Base-by-base conservation (phyloP, 352 stramenopile genomes). In the Phytophthora sp. region DNA sequence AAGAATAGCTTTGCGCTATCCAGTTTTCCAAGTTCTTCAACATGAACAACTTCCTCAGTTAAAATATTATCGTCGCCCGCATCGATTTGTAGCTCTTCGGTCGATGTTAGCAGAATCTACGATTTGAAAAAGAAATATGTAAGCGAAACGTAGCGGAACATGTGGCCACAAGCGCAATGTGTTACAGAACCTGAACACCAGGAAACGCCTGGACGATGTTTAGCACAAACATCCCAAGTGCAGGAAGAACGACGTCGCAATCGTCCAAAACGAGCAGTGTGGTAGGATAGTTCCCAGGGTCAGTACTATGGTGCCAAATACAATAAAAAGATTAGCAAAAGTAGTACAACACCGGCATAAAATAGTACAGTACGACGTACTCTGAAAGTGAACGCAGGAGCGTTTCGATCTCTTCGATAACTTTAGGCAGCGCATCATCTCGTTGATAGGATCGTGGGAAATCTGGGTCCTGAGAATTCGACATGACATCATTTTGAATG, bases 241-340 rank as follows among this genome's bases (percentile, higher is more conserved):
- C 63, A 32, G 65, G 44, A 11, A 71, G 46, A 2, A 89, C 54
- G 1, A 70, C 44, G 42, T 92, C 83, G 27, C 83, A 92, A n/a
- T 74, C 81, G 35, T 92, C 83, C 15, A 92, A 57, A 38, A 89
- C 54, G 11, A 90, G 24, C 23, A 90, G 45, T n/a, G 67, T 49
- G 8, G 62, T 62, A 10, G 54, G 57, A 20, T 69, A 63, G 13
- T 69, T 55, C 8, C 37, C 43, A 32, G 46, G 44, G 24, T 65
- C 66, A 37, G 46, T 65, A 28, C 54, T 69, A 53, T 48, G 39
- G n/a, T n/a, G n/a, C n/a, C 0, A 45, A 42, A 59, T 35, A 41
- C 27, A 54, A 18, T 10, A 44, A 15, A 12, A 34, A 27, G 32
- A 12, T 54, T 17, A 27, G 11, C 34, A 15, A 12, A 18, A 21